Evolutionary conservation across 2,329 filamentous ascomycete species (phyloP), one percentile per base, ranked within the genome.

Genomic region (Phialophora chinensis): DNA sequence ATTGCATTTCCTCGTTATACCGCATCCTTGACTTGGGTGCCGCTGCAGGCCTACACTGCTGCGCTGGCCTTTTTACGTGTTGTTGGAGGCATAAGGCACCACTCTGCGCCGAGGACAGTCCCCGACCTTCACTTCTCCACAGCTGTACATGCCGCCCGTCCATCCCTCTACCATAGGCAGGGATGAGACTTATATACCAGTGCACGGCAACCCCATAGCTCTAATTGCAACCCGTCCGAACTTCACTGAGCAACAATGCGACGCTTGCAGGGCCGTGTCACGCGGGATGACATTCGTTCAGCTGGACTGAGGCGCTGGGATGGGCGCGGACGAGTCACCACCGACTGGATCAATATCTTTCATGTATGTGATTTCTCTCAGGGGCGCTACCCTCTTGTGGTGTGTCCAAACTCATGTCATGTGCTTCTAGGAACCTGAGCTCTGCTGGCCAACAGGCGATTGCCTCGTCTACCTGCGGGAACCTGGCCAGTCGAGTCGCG

Each of bases 281-380:
- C 70, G 47, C 63, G 67, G 25, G 69, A 73, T 14, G 70, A 72
- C 44, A 66, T 73, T 23, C 62, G 68, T 53, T 70, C 69, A 60
- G 72, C 72, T 52, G 70, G 70, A n/a, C 65, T 73, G 64, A 72
- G 70, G 56, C 62, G 71, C 56, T 73, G 72, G 72, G 69, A 73
- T 67, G 72, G 72, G 29, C 58, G 63, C 54, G 54, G 63, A 54
- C 67, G 71, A 64, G 66, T 72, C 12, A 73, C 70, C 2, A 72
- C 70, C 8, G 71, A 73, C 49, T 73, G 72, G 72, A 50, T 71
- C 63, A 73, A 71, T 54, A 38, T 73, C 20, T 71, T 70, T 52
- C 68, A 72, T 42, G 72, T 73, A 65, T 61, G 67, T 66, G 25
- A 12, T 54, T 31, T 17, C 27, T 17, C 33, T 49, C 33, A 17